Percentiles rank a stretch among this genome's conserved stretches.
phyloP scores from a whole-genome alignment of 345 rosid genomes.

The Melaleuca quinquenervia region DNA sequence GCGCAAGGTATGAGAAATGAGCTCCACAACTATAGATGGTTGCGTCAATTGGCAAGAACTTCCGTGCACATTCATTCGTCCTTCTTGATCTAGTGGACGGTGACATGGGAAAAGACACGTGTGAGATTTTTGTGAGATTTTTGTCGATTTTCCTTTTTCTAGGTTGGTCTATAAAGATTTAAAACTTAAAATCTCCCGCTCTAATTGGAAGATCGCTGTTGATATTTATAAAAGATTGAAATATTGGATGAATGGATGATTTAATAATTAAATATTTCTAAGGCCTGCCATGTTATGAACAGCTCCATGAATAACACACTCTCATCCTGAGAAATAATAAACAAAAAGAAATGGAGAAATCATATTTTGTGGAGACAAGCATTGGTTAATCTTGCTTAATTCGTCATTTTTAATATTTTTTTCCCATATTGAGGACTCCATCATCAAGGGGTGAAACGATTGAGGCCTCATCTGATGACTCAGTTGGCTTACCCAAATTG shows the following conservation, averaged over 20 bases:
- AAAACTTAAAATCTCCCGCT: too few species aligned
- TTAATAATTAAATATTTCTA: not conserved
- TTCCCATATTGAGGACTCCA: not conserved
- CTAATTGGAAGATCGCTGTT: too few species aligned
- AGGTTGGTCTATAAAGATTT: too few species aligned
- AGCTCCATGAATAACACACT: too few species aligned
- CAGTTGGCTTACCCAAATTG: not conserved
- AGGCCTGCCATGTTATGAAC: not conserved
- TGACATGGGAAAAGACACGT: too few species aligned
- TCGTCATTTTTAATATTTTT: not conserved
- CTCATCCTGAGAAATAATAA: too few species aligned
- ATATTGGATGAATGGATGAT: not conserved
- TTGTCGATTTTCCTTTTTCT: too few species aligned
- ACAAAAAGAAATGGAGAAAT: not conserved
- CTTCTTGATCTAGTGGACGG: too few species aligned
- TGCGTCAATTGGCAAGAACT: not conserved
- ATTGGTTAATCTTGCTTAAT: not conserved
- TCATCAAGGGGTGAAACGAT: not conserved
- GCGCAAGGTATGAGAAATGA: not conserved
- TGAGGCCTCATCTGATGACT: not conserved
- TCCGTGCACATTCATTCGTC: too few species aligned
- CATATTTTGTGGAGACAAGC: not conserved
- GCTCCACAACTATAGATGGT: not conserved
- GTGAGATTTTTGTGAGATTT: not conserved
- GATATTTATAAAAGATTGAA: not conserved